Conservation (phyloP, 495 filamentous ascomycete genomes). For the Sporormia fimetaria region DNA sequence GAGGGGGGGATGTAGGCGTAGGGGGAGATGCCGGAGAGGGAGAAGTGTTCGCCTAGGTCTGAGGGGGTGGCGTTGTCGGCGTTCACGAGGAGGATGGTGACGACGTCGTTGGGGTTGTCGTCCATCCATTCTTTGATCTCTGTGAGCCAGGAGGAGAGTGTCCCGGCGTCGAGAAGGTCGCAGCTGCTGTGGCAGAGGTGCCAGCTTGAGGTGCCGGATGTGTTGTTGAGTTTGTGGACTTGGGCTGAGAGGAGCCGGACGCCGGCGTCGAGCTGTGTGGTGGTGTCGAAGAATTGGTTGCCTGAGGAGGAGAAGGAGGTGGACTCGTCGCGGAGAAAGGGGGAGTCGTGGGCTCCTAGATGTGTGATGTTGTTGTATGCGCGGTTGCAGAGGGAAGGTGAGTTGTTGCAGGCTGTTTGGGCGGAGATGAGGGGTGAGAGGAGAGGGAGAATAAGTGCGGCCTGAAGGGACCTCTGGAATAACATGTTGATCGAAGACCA, state of each 20-base stretch:
- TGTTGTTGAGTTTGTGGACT: slow-evolving; percentile 25
- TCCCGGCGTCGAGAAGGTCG: slow-evolving; percentile 30
- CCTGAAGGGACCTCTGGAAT: slow-evolving; percentile 2
- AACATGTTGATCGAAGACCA: background rate
- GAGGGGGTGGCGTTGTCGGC: slow-evolving; percentile 24
- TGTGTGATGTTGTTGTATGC: slow-evolving; percentile 52
- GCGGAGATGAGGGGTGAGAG: slow-evolving; percentile 15
- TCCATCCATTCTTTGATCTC: slow-evolving; percentile 32
- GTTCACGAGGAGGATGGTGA: slow-evolving; percentile 34
- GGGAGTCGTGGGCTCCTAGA: slow-evolving; percentile 53
- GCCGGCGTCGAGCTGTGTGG: slow-evolving; percentile 31
- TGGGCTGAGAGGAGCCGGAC: slow-evolving; percentile 33
- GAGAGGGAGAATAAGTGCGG: slow-evolving; percentile 14
- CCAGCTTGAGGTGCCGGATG: slow-evolving; percentile 18
- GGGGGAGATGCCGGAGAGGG: slow-evolving; percentile 25
- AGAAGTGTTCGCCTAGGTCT: slow-evolving; percentile 25
- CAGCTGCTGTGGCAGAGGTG: slow-evolving; percentile 33
- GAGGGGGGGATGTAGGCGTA: slow-evolving; percentile 28
- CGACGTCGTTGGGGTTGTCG: slow-evolving; percentile 32
- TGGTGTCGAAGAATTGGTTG: slow-evolving; percentile 33
- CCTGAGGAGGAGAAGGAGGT: slow-evolving; percentile 31
- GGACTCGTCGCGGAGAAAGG: slow-evolving; percentile 44
- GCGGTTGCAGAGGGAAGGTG: slow-evolving; percentile 46
- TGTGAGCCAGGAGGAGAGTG: slow-evolving; percentile 26
- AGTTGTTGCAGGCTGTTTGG: slow-evolving; percentile 47